Evolutionary conservation across 352 stramenopile genomes (phyloP), one percentile per base, ranked within the genome.

Genomic region (Pythium biforme): DNA sequence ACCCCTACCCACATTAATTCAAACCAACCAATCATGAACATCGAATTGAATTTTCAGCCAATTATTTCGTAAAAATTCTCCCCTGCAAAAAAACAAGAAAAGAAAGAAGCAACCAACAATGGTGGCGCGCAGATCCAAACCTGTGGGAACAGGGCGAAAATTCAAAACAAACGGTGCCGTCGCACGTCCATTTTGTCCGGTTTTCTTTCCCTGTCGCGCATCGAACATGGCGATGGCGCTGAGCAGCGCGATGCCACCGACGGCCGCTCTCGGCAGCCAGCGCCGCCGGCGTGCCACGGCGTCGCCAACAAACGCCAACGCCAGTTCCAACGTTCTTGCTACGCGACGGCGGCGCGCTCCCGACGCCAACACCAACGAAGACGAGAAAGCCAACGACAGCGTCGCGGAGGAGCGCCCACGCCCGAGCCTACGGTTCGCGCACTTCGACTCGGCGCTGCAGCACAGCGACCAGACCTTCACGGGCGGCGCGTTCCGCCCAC

Each of bases 401-500:
- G 31, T 15, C 31, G 31, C 31, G 31, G 31, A 37, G 8, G 19
- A 27, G 20, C 29, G 9, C 26, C 23, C 6, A 33, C 59, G 51
- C 26, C 12, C 6, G 34, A 31, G n/a, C 39, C 54, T 56, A 59
- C 64, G 53, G 48, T 91, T 88, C 49, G 66, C 69, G 29, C 70
- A 64, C 29, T 89, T 84, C 53, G 80, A 90, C 58, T 70, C 73
- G 34, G 77, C 77, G 69, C 70, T 84, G 7, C 70, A 83, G 49
- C 72, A 86, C 72, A 90, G 80, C 68, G 77, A 92, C 68, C 82
- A 87, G 75, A 89, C 81, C 22, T 72, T 90, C 57, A 74, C 68
- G 2, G 52, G 52, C 15, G 47, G 15, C 19, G 33, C 15, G 7
- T 14, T 54, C 20, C 20, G 25, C 23, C n/a, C n/a, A n/a, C n/a